Base-by-base conservation (phyloP, 768 basidiomycete genomes). In the Pleurotus platypus region DNA sequence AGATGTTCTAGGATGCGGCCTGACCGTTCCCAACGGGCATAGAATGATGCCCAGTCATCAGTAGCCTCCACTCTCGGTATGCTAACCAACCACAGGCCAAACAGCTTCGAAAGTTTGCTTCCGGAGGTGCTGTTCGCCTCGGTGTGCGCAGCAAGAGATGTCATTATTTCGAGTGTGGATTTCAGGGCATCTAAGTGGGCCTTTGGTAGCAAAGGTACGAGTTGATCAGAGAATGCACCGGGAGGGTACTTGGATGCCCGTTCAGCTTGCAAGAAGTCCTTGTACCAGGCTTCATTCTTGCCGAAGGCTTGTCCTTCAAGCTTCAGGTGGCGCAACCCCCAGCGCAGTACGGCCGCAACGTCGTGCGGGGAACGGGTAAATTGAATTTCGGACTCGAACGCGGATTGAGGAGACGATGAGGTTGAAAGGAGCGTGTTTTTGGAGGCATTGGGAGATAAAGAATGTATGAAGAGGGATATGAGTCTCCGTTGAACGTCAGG, bases 1-100 rank as follows among this genome's bases (percentile, higher is more conserved):
- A 92, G 57, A 70, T 92, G 90, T 62, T 92, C 91, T 49, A 92
- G 64, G 42, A 87, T 79, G 18, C 89, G 75, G 27, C 88, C 91
- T 7, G 82, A 79, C 26, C 77, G 75, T 62, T 92, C 88, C 91
- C 91, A 92, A 27, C 86, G 77, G 3, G 75, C 72, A 65, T 92
- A 92, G 65, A 92, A 90, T 7, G 75, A 66, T 11, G 67, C 57
- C 85, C 84, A 90, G 55, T 84, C 81, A 49, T 88, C 85, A 1
- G 71, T 75, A 8, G 72, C 70, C 43, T 78, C 75, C 2, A 75
- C 71, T 24, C 80, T 73, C 39, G 76, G 74, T 1, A 78, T 66
- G 3, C 79, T 71, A 12, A 92, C 70, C 18, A 92, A 70, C 90
- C 90, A 92, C 48, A 90, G 66, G 11, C 90, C 90, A 46, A 89